Percentiles rank a stretch among this genome's conserved stretches.
Evolutionary conservation across 73 alveolate species (phyloP).

Genomic region (Blepharisma japonicum): DNA sequence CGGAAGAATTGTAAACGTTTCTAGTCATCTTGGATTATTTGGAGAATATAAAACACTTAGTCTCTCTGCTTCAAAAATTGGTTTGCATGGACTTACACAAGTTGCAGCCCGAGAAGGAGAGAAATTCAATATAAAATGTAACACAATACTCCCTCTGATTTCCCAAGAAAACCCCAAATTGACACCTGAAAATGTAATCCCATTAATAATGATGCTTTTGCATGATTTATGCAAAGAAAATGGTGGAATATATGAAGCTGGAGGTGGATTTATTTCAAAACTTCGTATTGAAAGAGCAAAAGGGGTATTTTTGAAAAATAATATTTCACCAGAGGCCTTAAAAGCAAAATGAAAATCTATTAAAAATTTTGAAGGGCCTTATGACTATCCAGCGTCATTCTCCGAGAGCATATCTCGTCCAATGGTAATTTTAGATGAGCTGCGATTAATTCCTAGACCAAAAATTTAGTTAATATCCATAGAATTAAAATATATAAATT

Average conservation of each 20-base stretch:
- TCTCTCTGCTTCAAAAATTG: not conserved
- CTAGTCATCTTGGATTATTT: not conserved
- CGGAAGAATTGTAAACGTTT: not conserved
- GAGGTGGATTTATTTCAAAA: not conserved
- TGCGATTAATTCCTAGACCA: no score
- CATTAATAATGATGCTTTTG: not conserved
- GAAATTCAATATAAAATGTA: not conserved
- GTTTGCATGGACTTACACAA: not conserved
- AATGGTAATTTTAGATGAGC: no score
- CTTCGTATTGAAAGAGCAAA: not conserved
- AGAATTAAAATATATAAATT: no score
- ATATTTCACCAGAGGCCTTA: not conserved
- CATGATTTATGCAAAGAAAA: not conserved
- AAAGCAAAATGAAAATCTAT: not conserved
- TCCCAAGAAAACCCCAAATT: not conserved
- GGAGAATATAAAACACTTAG: not conserved
- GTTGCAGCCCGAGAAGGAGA: slow-evolving; percentile 12
- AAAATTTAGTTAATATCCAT: no score
- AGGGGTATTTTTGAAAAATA: not conserved
- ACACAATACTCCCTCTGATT: not conserved
- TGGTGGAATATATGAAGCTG: slow-evolving; percentile 5
- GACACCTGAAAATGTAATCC: not conserved
- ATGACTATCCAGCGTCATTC: not conserved
- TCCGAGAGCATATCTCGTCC: no score
- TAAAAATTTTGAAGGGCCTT: not conserved